Base-by-base conservation (phyloP, 306 rosid genomes). In the Crotalaria pallida region DNA sequence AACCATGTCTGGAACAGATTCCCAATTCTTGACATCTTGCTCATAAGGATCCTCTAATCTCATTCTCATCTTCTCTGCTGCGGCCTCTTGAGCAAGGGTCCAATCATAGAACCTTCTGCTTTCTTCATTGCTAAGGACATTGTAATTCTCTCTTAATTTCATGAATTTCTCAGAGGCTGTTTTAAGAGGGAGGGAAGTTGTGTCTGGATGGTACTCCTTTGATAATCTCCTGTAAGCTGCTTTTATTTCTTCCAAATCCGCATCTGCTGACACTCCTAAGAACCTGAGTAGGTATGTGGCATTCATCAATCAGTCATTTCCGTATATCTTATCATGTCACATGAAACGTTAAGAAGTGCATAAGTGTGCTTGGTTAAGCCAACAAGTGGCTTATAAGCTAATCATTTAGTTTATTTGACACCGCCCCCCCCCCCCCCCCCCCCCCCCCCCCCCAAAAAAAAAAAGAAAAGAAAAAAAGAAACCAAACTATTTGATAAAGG, bases 171-270 rank as follows among this genome's bases (percentile, higher is more conserved):
- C 88, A 0, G 98, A 93, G 2, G 98, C 97, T 6, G 89, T 70
- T 72, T 85, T 85, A 3, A 93, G 81, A 12, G 98, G 98, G 33
- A 93, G 98, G 0, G 94, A 85, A n/a, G 98, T 93, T 40, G 98
- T 93, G 85, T 93, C 98, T 13, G 98, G 98, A 77, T 93, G 98
- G 77, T 88, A 93, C 74, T 93, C 98, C 64, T 93, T 93, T 21
- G 97, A 90, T 40, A 93, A 50, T 75, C 88, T 86, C 45, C 94
- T 52, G 72, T 88, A 90, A 0, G 97, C 92, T 19, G 85, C 83
- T 81, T 93, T 93, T 38, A 93, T 87, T 72, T 85, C 96, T 78
- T 93, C 98, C 53, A 87, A 3, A 50, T 90, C 90, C 0, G 96
- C 91, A 6, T 82, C 96, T 18, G 88, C 85, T 3, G 74, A 15